Percentiles rank a stretch among this genome's conserved stretches.
phyloP scores from a whole-genome alignment of 345 rosid genomes.

The Nephelium lappaceum region DNA sequence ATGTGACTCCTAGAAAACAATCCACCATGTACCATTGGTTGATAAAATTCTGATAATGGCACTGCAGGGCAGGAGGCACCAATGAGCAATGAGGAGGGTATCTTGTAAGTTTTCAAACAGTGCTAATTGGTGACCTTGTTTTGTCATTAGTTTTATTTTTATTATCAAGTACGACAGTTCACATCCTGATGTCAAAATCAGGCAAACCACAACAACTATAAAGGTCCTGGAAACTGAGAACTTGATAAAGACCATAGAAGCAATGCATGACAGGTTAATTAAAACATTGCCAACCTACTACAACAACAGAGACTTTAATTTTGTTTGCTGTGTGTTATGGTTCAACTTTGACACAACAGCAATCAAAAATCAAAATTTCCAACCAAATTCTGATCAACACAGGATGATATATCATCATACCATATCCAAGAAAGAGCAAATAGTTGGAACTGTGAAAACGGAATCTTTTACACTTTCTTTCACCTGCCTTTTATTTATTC shows the following conservation, averaged over 20 bases:
- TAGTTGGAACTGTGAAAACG: slow-evolving; percentile 4
- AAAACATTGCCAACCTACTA: not conserved
- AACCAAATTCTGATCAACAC: not conserved
- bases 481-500: slow-evolving; percentile 49
- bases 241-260: not conserved
- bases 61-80: no score
- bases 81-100: no score
- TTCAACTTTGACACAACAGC: not conserved
- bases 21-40: no score
- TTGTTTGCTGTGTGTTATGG: not conserved
- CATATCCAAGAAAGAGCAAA: not conserved
- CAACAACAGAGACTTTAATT: not conserved
- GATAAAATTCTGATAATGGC: no score
- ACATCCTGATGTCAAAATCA: not conserved
- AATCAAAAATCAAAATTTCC: not conserved
- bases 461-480: slow-evolving; percentile 27
- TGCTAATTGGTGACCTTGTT: not conserved
- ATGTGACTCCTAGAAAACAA: not conserved
- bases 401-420: not conserved
- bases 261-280: not conserved
- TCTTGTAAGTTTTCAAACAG: no score
- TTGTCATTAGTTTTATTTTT: not conserved
- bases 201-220: no score
- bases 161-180: not conserved
- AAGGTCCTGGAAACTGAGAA: not conserved